These are phyloP conservation scores for Hymenoscyphus salicellus DNA, from an alignment of 2,329 filamentous ascomycete species.

Conservation along the genomic window DNA sequence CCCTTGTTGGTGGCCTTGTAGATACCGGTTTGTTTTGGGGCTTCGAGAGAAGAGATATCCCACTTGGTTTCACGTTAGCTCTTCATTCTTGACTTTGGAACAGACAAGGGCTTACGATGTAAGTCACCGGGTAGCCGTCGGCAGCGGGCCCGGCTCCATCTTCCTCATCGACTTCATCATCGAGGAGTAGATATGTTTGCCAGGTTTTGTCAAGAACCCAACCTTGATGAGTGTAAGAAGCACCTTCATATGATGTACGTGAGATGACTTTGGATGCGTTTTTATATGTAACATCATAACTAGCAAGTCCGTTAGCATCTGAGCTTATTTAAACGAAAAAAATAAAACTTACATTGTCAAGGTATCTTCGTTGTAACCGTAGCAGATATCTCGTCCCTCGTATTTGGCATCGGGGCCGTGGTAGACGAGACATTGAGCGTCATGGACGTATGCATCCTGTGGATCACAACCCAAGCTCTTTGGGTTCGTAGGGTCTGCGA, in stretches of 20 bases:
- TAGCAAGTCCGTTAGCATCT: neutral
- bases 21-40: conserved; percentile 42
- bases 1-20: conserved; percentile 40
- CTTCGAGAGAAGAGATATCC: conserved; percentile 42
- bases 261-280: conserved; percentile 39
- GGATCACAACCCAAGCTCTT: conserved; percentile 46
- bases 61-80: conserved; percentile 28
- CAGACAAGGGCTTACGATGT: conserved; percentile 38
- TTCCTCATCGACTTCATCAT: conserved; percentile 42
- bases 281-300: conserved; percentile 43
- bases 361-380: conserved; percentile 35
- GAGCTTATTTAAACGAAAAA: too few relatives aligned
- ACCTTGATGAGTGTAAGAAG: conserved; percentile 51
- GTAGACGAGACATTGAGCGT: conserved; percentile 40
- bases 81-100: too few relatives aligned
- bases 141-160: conserved; percentile 40
- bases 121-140: conserved; percentile 48
- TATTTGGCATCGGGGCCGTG: conserved; percentile 24
- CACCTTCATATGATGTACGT: conserved; percentile 48
- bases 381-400: conserved; percentile 16
- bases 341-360: conserved; percentile 36
- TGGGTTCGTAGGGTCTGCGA: conserved; percentile 46
- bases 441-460: conserved; percentile 40
- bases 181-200: conserved; percentile 16
- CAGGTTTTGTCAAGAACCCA: conserved; percentile 26